Percentiles rank a stretch among this genome's conserved stretches.
These are phyloP conservation scores for Rhynchosporium graminicola DNA, from an alignment of 2,329 filamentous ascomycete species.

Conservation along the genomic window DNA sequence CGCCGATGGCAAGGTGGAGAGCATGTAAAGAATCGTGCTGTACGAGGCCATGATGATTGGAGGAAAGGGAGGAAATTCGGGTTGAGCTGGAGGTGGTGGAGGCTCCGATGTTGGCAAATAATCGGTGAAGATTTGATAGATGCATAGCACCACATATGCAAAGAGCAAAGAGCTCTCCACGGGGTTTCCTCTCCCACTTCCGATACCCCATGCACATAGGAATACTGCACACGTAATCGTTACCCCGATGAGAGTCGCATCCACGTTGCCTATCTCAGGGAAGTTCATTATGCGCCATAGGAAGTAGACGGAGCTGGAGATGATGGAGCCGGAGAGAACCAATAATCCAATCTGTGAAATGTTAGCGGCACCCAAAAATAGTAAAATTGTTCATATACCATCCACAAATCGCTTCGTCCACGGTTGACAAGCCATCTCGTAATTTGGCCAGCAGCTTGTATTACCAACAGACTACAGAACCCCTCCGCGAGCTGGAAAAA, in stretches of 20 bases:
- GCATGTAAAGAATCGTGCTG: conserved; percentile 81
- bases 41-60: conserved; percentile 99
- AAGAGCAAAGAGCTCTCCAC: conserved; percentile 95
- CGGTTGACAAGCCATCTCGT: conserved; percentile 93
- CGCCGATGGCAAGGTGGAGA: conserved; percentile 80
- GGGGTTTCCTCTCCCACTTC: conserved; percentile 89
- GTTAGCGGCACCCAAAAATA: conserved; percentile 21
- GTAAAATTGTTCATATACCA: conserved; percentile 59
- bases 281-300: conserved; percentile 94
- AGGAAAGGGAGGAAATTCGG: conserved; percentile 94
- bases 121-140: conserved; percentile 99
- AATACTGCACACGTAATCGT: conserved; percentile 92
- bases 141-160: conserved; percentile 95
- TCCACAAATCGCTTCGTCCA: conserved; percentile 92
- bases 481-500: conserved; percentile 94
- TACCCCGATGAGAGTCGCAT: conserved; percentile 89
- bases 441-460: conserved; percentile 92
- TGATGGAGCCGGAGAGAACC: conserved; percentile 84
- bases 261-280: conserved; percentile 87
- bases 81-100: conserved; percentile 59
- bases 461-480: conserved; percentile 94
- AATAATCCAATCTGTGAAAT: conserved; percentile 75
- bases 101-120: conserved; percentile 72
- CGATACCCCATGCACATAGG: conserved; percentile 90
- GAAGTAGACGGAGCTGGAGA: conserved; percentile 93